Conservation (phyloP, 495 filamentous ascomycete species). For the Xylaria scruposa region DNA sequence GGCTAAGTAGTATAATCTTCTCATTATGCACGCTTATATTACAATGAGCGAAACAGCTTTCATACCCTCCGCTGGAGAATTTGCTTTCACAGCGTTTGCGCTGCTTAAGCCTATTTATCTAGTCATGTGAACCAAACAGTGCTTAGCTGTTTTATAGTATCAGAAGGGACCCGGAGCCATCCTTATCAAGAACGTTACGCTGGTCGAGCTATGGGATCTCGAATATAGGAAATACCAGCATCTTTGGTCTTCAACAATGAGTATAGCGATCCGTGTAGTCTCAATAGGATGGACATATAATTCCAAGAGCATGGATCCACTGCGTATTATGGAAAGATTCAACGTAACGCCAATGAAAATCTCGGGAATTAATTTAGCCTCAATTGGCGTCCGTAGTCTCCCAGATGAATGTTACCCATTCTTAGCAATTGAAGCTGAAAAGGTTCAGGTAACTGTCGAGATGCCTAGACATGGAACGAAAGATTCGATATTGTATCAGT, state of each 20-base stretch:
- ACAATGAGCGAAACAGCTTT: background rate
- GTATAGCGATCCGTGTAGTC: background rate
- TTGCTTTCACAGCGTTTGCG: too few relatives aligned
- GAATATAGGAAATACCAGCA: background rate
- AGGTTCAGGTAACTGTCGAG: background rate
- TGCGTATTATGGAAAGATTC: background rate
- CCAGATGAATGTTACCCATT: background rate
- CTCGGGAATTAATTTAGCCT: background rate
- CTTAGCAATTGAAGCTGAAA: background rate
- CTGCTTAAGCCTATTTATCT: background rate
- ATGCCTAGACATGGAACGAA: background rate
- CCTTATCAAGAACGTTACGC: background rate
- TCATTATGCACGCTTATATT: background rate
- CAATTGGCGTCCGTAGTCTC: background rate
- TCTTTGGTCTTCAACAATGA: background rate
- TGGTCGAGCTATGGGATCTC: background rate
- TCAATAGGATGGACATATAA: background rate
- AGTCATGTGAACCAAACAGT: background rate
- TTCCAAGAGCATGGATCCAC: background rate
- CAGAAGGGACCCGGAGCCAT: background rate
- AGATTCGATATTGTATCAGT: background rate
- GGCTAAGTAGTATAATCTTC: too few relatives aligned
- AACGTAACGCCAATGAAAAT: background rate
- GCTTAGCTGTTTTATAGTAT: background rate
- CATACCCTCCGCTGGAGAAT: background rate